Conservation (phyloP, 2,329 filamentous ascomycete species). For the Fusarium ambrosium region DNA sequence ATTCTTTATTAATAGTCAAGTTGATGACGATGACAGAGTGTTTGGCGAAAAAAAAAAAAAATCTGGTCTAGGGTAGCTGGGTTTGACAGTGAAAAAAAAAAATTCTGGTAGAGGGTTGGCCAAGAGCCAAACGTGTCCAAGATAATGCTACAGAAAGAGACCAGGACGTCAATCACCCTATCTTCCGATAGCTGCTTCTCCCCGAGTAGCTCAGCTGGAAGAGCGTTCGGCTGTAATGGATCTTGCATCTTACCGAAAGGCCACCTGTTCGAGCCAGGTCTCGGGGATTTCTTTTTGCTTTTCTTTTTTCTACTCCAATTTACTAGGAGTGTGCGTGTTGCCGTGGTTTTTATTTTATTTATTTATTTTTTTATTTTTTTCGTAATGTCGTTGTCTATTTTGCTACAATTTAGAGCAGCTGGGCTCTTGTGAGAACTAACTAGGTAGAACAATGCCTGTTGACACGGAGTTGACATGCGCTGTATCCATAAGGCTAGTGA, state of each 20-base stretch:
- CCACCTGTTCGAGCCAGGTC: slow-evolving; percentile 43
- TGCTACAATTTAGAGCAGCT: not conserved
- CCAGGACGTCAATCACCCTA: not conserved
- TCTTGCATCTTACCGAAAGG: slow-evolving; percentile 33
- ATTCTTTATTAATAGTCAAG: not conserved
- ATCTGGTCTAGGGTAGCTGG: too few species aligned
- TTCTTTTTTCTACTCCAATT: not conserved
- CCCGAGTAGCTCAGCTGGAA: slow-evolving; percentile 42
- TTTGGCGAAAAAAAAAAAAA: not conserved
- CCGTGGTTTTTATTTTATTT: not conserved
- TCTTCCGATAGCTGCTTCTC: slow-evolving; percentile 10
- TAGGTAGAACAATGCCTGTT: not conserved
- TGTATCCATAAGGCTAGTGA: not conserved
- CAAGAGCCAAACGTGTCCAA: not conserved
- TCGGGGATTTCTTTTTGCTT: slow-evolving; percentile 29
- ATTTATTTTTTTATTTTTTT: not conserved
- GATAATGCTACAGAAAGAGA: not conserved
- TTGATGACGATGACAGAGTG: not conserved
- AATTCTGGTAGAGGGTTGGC: not conserved
- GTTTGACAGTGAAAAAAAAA: too few species aligned
- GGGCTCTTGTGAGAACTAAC: not conserved
- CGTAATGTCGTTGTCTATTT: not conserved
- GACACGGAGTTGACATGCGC: not conserved
- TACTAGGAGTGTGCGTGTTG: not conserved
- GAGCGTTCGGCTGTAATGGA: slow-evolving; percentile 40